A percentile compares a stretch with the other conserved stretches of the same genome.
phyloP scores from a whole-genome alignment of 495 filamentous ascomycete species.

The Podospora didyma region DNA sequence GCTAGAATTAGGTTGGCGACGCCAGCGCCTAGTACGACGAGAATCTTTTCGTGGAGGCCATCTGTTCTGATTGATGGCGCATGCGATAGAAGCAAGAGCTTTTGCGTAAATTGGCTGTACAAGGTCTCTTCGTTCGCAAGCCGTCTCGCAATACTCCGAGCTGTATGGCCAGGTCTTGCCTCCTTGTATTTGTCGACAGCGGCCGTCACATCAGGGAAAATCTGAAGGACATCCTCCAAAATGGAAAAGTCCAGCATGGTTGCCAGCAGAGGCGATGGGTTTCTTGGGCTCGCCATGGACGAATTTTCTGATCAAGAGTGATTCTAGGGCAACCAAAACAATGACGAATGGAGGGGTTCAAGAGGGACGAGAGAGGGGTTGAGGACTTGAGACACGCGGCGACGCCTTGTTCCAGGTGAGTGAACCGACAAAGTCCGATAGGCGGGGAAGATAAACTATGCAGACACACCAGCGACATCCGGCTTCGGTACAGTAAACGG shows the following conservation, averaged over 20 bases:
- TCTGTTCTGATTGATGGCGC: neutral
- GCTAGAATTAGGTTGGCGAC: neutral
- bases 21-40: neutral
- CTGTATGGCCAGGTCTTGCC: neutral
- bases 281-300: neutral
- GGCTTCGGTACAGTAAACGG: neutral
- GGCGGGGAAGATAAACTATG: neutral
- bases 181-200: neutral
- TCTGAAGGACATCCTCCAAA: neutral
- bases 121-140: conserved; percentile 1
- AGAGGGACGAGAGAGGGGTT: no score
- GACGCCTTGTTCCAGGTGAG: no score
- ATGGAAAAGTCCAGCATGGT: conserved; percentile 4
- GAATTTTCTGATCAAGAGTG: no score
- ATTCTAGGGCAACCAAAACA: no score
- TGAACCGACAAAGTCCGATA: no score
- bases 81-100: neutral
- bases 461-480: neutral
- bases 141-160: neutral
- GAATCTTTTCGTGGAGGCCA: neutral
- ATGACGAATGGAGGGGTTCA: no score
- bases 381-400: no score
- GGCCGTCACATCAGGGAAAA: conserved; percentile 4
- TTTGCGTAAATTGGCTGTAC: conserved; percentile 3
- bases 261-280: neutral